Evolutionary conservation across 352 stramenopile genomes (phyloP), one percentile per base, ranked within the genome.

Genomic region (Phytopythium oedochilum): DNA sequence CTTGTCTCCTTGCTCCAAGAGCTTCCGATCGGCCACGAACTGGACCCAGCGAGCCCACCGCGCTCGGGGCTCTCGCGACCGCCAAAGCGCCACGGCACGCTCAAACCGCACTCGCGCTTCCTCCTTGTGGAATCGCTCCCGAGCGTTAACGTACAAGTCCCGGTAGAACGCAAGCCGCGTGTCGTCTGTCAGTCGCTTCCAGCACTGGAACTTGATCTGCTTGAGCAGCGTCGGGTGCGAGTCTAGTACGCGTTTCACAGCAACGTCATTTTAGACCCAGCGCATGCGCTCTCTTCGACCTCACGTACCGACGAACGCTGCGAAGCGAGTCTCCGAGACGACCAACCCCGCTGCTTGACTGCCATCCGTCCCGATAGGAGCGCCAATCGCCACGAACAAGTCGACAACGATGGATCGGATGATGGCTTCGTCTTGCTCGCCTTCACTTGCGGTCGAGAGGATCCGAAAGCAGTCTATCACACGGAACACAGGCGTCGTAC

Each of bases 131-230:
- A 86, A 71, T 10, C 62, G 55, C 4, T 66, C 52, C 23, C 71
- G 68, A 2, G 73, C 75, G 18, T 81, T 60, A 0, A 62, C 8
- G 57, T 84, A 84, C 43, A 82, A 36, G 20, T 77, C 68, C 32
- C 63, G 69, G 44, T 80, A 86, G 59, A 79, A 87, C 2, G 56
- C 40, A 2, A 89, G 64, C 0, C 75, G 73, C 50, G 68, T 85
- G 53, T 89, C 78, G 43, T 87, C 78, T 0, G 76, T 83, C 6
- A 89, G 55, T 5, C 73, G 69, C 12, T 67, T 63, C 75, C 75
- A 89, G 50, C 71, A 83, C 20, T 75, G 61, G 10, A 44, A 57
- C 42, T 69, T 73, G 18, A 89, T 14, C 0, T 59, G 46, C 12
- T 59, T 29, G 2, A 73, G 40, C 15, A 88, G 36, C 45, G 65